Evolutionary conservation across 345 rosid species (phyloP), one percentile per base, ranked within the genome.

Genomic region (Pelargonium nanum): DNA sequence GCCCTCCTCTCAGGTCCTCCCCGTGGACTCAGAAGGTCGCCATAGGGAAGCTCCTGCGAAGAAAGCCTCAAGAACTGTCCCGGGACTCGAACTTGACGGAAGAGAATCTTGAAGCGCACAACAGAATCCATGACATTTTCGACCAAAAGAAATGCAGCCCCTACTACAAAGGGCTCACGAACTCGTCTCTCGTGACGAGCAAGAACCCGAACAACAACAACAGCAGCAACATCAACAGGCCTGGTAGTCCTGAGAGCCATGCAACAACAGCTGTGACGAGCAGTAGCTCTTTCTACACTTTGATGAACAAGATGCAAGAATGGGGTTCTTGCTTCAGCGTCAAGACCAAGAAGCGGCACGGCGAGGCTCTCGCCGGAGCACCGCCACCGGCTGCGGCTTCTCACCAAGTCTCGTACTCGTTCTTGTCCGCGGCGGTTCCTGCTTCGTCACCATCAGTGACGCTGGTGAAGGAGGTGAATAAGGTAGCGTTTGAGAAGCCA

Each of bases 91-190:
- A 78, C 26, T 62, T 83, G 30, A 81, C 82, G 0, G 79, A 75
- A 60, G 82, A 65, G 66, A 59, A 70, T 23, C 84, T 83, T 1
- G 61, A 72, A 9, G 80, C 69, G 19, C 89, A 83, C 61, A 77
- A 83, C 55, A 57, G 64, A 60, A 63, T 72, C 22, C 83, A 71
- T 4, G 70, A 65, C 4, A 10, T 53, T 19, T 44, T 66, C 13
- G 45, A 55, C 16, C 56, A 22, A 23, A 69, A 53, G 73, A 69
- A 75, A 48, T 78, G 83, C 64, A 83, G 88, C 45, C 88, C 88
- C 4, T 83, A 83, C 65, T 81, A 77, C 55, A 81, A 71, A 54
- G 89, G 82, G 13, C 79, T 77, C 24, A 75, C 78, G 1, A 77
- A 83, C 66, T 61, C 71, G 4, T 69, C 85, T 32, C 84, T 78